These are phyloP conservation scores for Wickerhamomyces pijperi DNA, from an alignment of 805 yeast genomes.

Conservation along the genomic window DNA sequence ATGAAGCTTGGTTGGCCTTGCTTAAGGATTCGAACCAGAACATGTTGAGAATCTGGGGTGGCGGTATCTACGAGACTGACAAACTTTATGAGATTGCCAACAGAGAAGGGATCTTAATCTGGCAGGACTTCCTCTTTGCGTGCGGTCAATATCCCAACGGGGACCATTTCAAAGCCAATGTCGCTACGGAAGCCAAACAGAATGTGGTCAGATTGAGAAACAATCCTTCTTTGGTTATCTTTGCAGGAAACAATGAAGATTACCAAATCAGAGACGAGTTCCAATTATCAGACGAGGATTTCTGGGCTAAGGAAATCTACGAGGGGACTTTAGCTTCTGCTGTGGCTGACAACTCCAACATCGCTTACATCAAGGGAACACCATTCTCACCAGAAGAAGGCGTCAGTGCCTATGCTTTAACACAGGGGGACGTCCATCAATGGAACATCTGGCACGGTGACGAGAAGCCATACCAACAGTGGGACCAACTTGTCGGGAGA, in stretches of 20 bases:
- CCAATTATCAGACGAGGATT: conserved; percentile 7
- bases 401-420: conserved; percentile 22
- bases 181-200: conserved; percentile 25
- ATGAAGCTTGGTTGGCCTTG: conserved; percentile 6
- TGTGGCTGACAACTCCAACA: conserved; percentile 15
- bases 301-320: conserved; percentile 10
- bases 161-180: conserved; percentile 23
- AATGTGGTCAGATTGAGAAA: conserved; percentile 32
- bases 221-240: conserved; percentile 24
- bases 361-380: conserved; percentile 28
- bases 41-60: conserved; percentile 14
- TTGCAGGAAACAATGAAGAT: conserved; percentile 14
- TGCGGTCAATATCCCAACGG: conserved; percentile 44
- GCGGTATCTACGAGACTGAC: conserved; percentile 12
- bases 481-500: conserved; percentile 34
- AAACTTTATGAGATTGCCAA: conserved; percentile 9
- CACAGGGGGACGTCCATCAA: conserved; percentile 40
- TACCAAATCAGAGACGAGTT: conserved; percentile 9
- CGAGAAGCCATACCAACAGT: conserved; percentile 37
- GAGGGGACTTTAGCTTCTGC: conserved; percentile 20
- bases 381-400: conserved; percentile 36
- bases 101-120: conserved; percentile 25
- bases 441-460: conserved; percentile 51
- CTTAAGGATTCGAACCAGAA: conserved; percentile 9
- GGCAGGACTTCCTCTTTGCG: conserved; percentile 51